phyloP scores from a whole-genome alignment of 192 early-diverging fungal genomes.

The Helicostylum pulchrum region DNA sequence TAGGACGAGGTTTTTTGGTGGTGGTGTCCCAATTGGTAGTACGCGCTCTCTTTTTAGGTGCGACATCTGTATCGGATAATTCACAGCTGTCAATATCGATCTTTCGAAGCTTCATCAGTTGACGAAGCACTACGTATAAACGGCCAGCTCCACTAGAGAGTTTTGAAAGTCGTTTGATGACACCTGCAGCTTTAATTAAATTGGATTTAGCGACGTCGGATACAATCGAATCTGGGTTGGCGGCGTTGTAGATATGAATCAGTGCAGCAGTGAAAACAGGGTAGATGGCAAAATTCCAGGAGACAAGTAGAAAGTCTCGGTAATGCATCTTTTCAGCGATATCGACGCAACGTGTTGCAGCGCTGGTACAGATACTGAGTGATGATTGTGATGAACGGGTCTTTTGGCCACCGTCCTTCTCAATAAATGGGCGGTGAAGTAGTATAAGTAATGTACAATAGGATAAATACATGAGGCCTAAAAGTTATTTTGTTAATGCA shows the following conservation, averaged over 20 bases:
- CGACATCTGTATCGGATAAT: not conserved
- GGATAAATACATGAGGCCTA: conserved; percentile 40
- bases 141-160: conserved; percentile 15
- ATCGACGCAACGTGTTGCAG: conserved; percentile 32
- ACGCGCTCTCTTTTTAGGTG: not conserved
- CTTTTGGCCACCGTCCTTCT: conserved; percentile 22
- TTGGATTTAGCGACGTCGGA: conserved; percentile 23
- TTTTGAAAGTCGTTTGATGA: conserved; percentile 28
- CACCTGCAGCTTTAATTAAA: conserved; percentile 21
- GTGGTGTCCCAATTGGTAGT: not conserved
- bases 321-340: conserved; percentile 39
- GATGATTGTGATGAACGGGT: conserved; percentile 24
- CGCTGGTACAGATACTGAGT: conserved; percentile 35
- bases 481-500: not conserved
- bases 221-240: conserved; percentile 19
- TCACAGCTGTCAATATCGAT: conserved; percentile 7
- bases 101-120: conserved; percentile 22
- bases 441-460: conserved; percentile 52
- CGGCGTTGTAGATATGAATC: conserved; percentile 29
- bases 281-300: conserved; percentile 40
- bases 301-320: conserved; percentile 29
- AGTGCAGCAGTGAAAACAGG: conserved; percentile 33
- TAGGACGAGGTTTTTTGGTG: not conserved
- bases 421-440: conserved; percentile 56
- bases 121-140: conserved; percentile 15